phyloP scores from a whole-genome alignment of 768 basidiomycete species.

The Butyriboletus loyo region DNA sequence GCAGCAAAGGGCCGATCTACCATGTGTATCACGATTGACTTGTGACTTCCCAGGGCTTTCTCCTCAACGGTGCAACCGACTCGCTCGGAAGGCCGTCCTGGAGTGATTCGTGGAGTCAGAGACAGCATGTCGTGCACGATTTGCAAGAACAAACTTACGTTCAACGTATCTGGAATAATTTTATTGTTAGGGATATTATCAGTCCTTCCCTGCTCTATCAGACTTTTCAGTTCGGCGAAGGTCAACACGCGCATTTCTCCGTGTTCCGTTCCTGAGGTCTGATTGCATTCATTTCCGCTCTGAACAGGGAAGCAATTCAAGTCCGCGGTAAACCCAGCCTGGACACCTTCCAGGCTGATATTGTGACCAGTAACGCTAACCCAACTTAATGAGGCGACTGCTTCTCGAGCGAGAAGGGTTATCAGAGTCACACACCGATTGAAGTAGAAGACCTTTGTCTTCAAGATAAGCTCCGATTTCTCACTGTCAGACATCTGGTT shows the following conservation, averaged over 20 bases:
- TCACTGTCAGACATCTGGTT: conserved; percentile 36
- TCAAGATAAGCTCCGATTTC: conserved; percentile 46
- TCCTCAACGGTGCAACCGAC: conserved; percentile 47
- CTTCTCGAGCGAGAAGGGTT: conserved; percentile 24
- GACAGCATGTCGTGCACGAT: neutral
- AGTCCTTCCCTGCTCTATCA: conserved; percentile 69
- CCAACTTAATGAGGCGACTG: conserved; percentile 22
- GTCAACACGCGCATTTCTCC: conserved; percentile 48
- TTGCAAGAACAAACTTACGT: conserved; percentile 42
- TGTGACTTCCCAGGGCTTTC: conserved; percentile 66
- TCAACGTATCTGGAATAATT: conserved; percentile 60
- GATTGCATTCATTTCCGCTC: conserved; percentile 21
- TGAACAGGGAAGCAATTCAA: conserved; percentile 9
- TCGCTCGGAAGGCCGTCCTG: conserved; percentile 57
- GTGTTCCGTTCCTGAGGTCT: conserved; percentile 6
- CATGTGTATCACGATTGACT: conserved; percentile 17
- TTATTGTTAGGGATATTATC: conserved; percentile 81
- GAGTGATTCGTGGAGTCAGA: neutral
- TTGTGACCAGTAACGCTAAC: conserved; percentile 30
- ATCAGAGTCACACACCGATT: conserved; percentile 44
- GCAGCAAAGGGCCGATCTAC: conserved; percentile 8
- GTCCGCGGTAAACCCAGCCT: conserved; percentile 9
- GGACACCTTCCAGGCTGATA: conserved; percentile 30
- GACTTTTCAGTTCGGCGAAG: conserved; percentile 63
- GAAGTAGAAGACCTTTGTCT: conserved; percentile 69